Evolutionary conservation across 164 flowering plant species (phyloP).

Genomic region (Stephania yunnanensis): DNA sequence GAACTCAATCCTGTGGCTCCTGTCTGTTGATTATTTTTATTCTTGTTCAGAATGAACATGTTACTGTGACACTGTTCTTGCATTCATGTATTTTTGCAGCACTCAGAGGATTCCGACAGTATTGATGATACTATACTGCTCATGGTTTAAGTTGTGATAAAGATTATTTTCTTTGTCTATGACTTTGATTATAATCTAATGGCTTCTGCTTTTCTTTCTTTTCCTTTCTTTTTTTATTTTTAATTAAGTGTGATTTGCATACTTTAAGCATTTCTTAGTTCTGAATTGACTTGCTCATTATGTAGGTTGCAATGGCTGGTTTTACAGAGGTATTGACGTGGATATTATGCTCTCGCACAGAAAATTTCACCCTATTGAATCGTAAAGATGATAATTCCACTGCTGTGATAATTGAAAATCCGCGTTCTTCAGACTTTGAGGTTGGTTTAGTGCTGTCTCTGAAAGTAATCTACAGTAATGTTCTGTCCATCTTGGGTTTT

Average conservation of each 20-base stretch:
- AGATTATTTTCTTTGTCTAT: not conserved
- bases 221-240: not conserved
- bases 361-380: conserved; percentile 71
- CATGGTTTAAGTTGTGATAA: not conserved
- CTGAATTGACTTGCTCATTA: conserved; percentile 1
- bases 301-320: conserved; percentile 77
- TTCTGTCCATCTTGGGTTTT: not conserved
- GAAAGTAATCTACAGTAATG: not conserved
- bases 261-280: not conserved
- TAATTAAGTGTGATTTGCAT: too few relatives aligned
- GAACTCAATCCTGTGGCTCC: too few relatives aligned
- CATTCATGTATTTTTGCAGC: too few relatives aligned
- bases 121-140: too few relatives aligned
- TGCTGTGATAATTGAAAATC: conserved; percentile 73
- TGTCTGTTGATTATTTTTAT: too few relatives aligned
- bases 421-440: conserved; percentile 95
- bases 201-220: not conserved
- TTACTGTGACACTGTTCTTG: too few relatives aligned
- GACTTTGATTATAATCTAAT: not conserved
- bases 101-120: too few relatives aligned
- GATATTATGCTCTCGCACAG: conserved; percentile 77
- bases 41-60: too few relatives aligned
- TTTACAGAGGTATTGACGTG: conserved; percentile 84
- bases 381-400: conserved; percentile 63
- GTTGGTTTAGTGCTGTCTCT: conserved; percentile 31